Evolutionary conservation across 345 rosid species (phyloP).

Genomic region (Microthlaspi erraticum): DNA sequence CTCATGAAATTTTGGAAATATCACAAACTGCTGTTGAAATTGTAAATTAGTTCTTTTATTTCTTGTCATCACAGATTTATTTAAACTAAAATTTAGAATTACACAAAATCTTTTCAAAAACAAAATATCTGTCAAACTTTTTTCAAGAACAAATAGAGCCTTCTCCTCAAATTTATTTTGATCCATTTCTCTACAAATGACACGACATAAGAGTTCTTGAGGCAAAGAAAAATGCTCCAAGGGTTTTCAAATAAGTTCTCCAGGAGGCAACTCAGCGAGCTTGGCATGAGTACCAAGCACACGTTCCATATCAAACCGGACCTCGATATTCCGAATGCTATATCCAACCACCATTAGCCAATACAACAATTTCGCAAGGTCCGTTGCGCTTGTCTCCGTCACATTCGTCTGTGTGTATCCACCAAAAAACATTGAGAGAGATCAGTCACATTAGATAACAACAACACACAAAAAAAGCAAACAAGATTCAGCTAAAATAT

Average conservation of each 20-base stretch:
- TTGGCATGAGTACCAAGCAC: constrained; percentile 80
- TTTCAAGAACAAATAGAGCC: neutral
- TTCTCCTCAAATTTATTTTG: neutral
- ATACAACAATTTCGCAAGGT: constrained; percentile 82
- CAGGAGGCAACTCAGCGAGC: constrained; percentile 88
- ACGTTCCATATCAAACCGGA: constrained; percentile 94
- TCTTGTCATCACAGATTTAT: no score
- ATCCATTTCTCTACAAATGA: constrained; percentile 21
- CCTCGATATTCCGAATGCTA: constrained; percentile 93
- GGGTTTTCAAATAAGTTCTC: constrained; percentile 65
- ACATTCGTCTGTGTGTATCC: constrained; percentile 58
- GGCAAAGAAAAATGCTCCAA: neutral
- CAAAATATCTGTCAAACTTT: neutral
- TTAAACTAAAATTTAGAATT: no score
- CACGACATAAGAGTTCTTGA: constrained; percentile 10
- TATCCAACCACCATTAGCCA: constrained; percentile 99
- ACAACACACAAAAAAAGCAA: constrained; percentile 1
- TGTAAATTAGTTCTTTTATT: no score
- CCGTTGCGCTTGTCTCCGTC: constrained; percentile 83
- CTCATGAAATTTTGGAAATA: no score
- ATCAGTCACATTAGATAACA: constrained; percentile 7
- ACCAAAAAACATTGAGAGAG: constrained; percentile 24
- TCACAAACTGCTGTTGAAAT: no score
- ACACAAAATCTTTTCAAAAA: no score
- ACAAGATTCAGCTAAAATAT: constrained; percentile 14